These are phyloP conservation scores for Suillus discolor DNA, from an alignment of 768 basidiomycete species.

Conservation along the genomic window DNA sequence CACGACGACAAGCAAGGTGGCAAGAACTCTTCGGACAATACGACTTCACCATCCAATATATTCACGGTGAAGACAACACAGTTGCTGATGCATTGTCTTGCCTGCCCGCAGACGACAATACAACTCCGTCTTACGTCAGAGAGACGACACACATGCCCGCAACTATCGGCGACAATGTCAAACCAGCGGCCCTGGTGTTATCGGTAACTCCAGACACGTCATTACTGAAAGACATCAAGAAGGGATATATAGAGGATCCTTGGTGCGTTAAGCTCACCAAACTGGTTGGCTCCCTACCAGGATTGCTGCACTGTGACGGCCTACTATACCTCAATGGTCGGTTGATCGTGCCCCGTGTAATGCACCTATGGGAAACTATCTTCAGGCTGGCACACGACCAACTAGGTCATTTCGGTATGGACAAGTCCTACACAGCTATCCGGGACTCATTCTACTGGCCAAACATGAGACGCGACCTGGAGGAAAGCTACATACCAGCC, in stretches of 20 bases:
- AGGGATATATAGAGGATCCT: neutral
- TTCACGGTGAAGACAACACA: conserved; percentile 16
- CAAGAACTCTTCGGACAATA: conserved; percentile 41
- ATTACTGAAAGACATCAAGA: neutral
- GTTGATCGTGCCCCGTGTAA: conserved; percentile 1
- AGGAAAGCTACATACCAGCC: conserved; percentile 11
- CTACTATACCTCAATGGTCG: conserved; percentile 28
- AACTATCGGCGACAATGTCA: no score
- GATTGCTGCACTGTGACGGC: neutral
- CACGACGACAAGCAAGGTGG: conserved; percentile 39
- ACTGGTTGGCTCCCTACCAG: neutral
- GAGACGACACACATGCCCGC: no score
- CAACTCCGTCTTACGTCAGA: rapidly evolving
- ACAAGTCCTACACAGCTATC: conserved; percentile 31
- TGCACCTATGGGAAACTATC: conserved; percentile 22
- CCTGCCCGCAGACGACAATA: no score
- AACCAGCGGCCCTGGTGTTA: rapidly evolving
- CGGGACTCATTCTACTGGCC: conserved; percentile 27
- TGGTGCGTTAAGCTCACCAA: conserved; percentile 2
- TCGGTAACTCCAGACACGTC: neutral
- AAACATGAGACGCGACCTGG: conserved; percentile 6
- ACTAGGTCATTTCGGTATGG: conserved; percentile 15
- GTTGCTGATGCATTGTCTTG: no score
- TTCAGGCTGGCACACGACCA: neutral
- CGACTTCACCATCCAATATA: conserved; percentile 37